Evolutionary conservation across 495 filamentous ascomycete genomes (phyloP).

Genomic region (Trichoderma erinaceum): DNA sequence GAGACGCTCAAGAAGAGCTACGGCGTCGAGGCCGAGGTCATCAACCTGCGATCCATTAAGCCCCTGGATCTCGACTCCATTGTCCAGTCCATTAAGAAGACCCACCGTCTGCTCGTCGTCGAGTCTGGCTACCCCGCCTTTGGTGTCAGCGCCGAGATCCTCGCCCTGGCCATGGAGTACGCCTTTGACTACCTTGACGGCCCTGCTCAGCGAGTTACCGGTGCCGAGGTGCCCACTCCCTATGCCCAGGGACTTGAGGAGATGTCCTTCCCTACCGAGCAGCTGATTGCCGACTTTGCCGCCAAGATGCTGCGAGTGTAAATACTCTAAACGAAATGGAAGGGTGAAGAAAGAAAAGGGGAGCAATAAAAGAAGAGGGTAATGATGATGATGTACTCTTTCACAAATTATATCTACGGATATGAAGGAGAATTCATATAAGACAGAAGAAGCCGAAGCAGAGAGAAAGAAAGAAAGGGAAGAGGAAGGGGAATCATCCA

Average conservation of each 20-base stretch:
- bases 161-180: constrained; percentile 94
- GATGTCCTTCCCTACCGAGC: constrained; percentile 85
- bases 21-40: constrained; percentile 90
- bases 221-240: constrained; percentile 92
- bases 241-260: constrained; percentile 84
- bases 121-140: constrained; percentile 95
- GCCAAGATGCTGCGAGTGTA: constrained; percentile 78
- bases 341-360: not conserved
- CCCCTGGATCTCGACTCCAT: constrained; percentile 93
- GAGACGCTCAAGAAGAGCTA: constrained; percentile 90
- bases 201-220: constrained; percentile 86
- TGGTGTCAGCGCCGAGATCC: constrained; percentile 84
- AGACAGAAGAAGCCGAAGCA: not conserved
- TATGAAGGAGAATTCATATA: not conserved
- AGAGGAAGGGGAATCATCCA: not conserved
- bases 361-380: too few relatives aligned
- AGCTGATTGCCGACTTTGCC: constrained; percentile 73
- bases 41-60: constrained; percentile 97
- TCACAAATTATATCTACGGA: not conserved
- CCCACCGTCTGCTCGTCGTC: constrained; percentile 80
- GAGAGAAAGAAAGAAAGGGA: too few relatives aligned
- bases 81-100: constrained; percentile 97
- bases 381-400: too few relatives aligned
- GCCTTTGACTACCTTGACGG: constrained; percentile 95
- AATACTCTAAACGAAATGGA: constrained; percentile 20